A percentile compares a stretch with the other conserved stretches of the same genome.
Evolutionary conservation across 192 early-diverging fungal genomes (phyloP).

Genomic region (Funneliformis geosporum): DNA sequence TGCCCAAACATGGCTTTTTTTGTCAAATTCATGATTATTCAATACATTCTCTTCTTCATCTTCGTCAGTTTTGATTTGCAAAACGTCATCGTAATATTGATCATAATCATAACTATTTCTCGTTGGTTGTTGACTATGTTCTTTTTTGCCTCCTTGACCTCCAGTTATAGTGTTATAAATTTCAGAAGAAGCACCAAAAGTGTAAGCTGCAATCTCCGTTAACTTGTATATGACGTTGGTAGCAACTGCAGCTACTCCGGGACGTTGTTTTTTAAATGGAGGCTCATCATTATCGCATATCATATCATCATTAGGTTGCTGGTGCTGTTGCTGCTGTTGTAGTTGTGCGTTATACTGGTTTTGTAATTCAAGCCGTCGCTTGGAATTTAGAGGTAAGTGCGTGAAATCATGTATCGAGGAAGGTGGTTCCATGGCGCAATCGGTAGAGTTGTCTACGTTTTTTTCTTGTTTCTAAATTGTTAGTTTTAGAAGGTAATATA

Average conservation of each 20-base stretch:
- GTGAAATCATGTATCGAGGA: neutral
- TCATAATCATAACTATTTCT: neutral
- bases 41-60: neutral
- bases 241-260: constrained; percentile 11
- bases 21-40: neutral
- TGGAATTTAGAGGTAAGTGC: neutral
- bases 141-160: neutral
- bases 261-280: constrained; percentile 8
- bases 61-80: constrained; percentile 5
- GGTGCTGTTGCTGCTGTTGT: neutral
- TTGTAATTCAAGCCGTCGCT: neutral
- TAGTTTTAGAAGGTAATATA: too few relatives aligned
- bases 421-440: too few relatives aligned
- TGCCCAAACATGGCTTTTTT: constrained; percentile 2
- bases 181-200: constrained; percentile 15
- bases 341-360: neutral
- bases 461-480: too few relatives aligned
- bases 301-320: neutral
- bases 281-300: neutral
- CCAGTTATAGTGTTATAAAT: constrained; percentile 19
- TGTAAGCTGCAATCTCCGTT: constrained; percentile 16
- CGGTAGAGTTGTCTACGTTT: too few relatives aligned
- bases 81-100: neutral
- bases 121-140: neutral
- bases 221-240: constrained; percentile 27